Conservation (phyloP, 2,329 filamentous ascomycete species). For the Microthyrium microscopicum region DNA sequence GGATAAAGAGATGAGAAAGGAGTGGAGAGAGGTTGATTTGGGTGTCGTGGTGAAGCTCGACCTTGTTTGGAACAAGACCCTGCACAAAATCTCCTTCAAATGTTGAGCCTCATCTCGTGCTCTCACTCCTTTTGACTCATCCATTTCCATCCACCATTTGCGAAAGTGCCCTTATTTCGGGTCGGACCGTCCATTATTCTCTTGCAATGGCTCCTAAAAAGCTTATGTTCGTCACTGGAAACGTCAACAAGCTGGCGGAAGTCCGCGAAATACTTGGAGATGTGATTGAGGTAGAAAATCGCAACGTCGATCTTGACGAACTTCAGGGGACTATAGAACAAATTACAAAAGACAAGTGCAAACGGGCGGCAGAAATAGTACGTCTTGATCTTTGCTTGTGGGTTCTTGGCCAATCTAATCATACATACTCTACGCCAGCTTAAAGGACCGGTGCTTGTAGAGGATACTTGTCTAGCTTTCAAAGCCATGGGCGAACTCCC, state of each 20-base stretch:
- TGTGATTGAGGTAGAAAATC: slow-evolving; percentile 55
- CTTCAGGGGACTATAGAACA: slow-evolving; percentile 88
- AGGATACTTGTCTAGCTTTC: slow-evolving; percentile 92
- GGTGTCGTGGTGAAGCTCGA: too few species aligned
- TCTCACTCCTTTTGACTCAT: background rate
- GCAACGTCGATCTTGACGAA: slow-evolving; percentile 67
- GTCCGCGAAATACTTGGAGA: slow-evolving; percentile 71
- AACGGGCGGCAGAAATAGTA: slow-evolving; percentile 62
- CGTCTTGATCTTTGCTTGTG: slow-evolving; percentile 13
- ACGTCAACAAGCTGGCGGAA: slow-evolving; percentile 83
- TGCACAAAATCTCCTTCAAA: too few species aligned
- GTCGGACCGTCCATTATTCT: background rate
- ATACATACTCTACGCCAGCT: slow-evolving; percentile 34
- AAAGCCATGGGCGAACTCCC: slow-evolving; percentile 80
- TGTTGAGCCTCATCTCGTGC: background rate
- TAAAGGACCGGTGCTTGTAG: slow-evolving; percentile 76
- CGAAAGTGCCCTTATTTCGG: background rate
- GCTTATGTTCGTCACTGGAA: slow-evolving; percentile 92
- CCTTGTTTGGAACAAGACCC: too few species aligned
- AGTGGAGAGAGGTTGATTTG: too few species aligned
- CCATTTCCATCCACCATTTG: background rate
- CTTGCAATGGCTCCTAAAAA: slow-evolving; percentile 31
- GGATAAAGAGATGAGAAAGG: too few species aligned
- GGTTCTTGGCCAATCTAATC: slow-evolving; percentile 1
- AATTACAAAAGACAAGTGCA: slow-evolving; percentile 76